Base-by-base conservation (phyloP, 2,329 filamentous ascomycete genomes). In the Cladosporium sp. region DNA sequence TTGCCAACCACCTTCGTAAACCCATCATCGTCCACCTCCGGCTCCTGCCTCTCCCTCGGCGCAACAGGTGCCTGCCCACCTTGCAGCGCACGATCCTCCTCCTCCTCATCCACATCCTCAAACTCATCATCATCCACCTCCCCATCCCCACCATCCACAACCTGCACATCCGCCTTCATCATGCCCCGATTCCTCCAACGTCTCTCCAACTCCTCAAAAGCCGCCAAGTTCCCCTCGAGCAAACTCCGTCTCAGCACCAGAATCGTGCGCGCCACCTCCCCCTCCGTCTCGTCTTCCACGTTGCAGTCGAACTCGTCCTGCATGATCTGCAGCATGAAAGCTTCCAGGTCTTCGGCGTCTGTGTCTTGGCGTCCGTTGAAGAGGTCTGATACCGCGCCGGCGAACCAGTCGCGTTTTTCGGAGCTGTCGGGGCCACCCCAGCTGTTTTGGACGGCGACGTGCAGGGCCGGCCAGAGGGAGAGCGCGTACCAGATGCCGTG, bases 371-470 rank as follows among this genome's bases (percentile, higher is more conserved):
- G 71, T 9, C 75, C 70, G 15, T 63, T 75, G 60, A 96, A 86
- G 56, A 96, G 82, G 20, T 96, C 89, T 53, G 85, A 86, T 47
- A 97, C 78, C 38, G 87, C 88, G 56, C 90, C 91, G 45, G 88
- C 92, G 63, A 99, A 88, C 92, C 91, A 97, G 77, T 96, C 92
- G 63, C 92, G 87, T 75, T 97, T 97, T 70, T 95, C 89, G 54
- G 78, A 70, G 18, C 84, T 86, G 64, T 89, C 84, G 36, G 88
- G 83, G 2, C 92, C 93, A 61, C 92, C 93, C 86, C 91, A 96
- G 71, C 83, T 78, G 68, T 89, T 89, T 67, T 88, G 81, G 39
- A 96, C 88, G 41, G 93, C 89, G 65, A 96, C 83, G 43, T 86
- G 86, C 48, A 99, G 84, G 29, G 89, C 86, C 7, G 87, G 84